Conservation (phyloP, 257 asterid species). For the Euphrasia confusa region DNA sequence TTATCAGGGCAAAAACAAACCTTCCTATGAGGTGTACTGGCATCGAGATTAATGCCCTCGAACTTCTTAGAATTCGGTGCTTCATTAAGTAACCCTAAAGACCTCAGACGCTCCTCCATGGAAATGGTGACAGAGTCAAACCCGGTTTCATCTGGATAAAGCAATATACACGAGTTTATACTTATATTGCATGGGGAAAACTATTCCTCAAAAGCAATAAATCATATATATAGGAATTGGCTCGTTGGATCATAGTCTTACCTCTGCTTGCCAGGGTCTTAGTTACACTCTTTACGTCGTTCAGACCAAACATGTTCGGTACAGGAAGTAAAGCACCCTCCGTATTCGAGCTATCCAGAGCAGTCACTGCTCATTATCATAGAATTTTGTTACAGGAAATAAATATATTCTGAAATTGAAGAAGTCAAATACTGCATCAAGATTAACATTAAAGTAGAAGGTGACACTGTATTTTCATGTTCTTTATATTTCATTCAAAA, state of each 20-base stretch:
- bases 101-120: slow-evolving; percentile 79
- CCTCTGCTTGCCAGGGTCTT: slow-evolving; percentile 43
- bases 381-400: slow-evolving; percentile 17
- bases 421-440: neutral
- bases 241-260: slow-evolving; percentile 24
- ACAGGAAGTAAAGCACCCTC: slow-evolving; percentile 77
- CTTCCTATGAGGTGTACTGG: slow-evolving; percentile 53
- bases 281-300: slow-evolving; percentile 33
- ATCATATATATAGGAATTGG: no score
- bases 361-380: slow-evolving; percentile 59
- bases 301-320: slow-evolving; percentile 49
- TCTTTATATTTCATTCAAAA: neutral
- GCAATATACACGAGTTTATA: slow-evolving; percentile 14
- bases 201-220: no score
- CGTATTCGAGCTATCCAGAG: slow-evolving; percentile 73
- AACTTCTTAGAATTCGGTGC: slow-evolving; percentile 36
- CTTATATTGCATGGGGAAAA: no score
- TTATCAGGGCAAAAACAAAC: slow-evolving; percentile 30
- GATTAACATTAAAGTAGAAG: neutral
- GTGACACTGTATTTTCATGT: neutral
- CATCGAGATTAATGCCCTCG: slow-evolving; percentile 58
- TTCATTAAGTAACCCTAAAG: slow-evolving; percentile 58
- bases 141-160: slow-evolving; percentile 34
- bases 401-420: slow-evolving; percentile 7
- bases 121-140: slow-evolving; percentile 48